A percentile compares a stretch with the other conserved stretches of the same genome.
phyloP scores from a whole-genome alignment of 805 yeast genomes.

The Lachancea meyersii region DNA sequence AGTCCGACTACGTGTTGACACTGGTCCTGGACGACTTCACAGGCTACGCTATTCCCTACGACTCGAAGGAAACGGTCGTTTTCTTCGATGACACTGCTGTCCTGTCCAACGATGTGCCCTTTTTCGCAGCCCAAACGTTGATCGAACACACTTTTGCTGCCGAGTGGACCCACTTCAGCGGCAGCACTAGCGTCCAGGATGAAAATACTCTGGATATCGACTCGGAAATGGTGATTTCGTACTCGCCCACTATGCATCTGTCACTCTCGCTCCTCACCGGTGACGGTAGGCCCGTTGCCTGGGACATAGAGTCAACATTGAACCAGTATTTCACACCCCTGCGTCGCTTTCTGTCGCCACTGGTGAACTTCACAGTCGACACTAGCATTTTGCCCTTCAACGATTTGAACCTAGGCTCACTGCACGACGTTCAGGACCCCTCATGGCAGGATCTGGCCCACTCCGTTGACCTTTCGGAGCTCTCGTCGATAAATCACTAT shows the following conservation, averaged over 20 bases:
- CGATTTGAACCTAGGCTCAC: constrained; percentile 32
- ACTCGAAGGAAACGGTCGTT: constrained; percentile 34
- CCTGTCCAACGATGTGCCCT: constrained; percentile 57
- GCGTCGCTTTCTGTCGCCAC: constrained; percentile 43
- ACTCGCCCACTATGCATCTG: constrained; percentile 62
- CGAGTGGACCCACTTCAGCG: constrained; percentile 34
- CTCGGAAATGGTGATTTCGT: constrained; percentile 28
- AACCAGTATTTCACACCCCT: constrained; percentile 50
- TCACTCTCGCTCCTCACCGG: constrained; percentile 71
- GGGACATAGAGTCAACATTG: constrained; percentile 64
- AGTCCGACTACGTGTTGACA: constrained; percentile 24
- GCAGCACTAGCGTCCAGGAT: neutral
- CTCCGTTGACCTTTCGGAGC: constrained; percentile 76
- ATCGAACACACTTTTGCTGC: constrained; percentile 40
- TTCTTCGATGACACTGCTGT: constrained; percentile 36
- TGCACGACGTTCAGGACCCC: constrained; percentile 30
- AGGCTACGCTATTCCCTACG: constrained; percentile 40
- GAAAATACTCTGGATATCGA: constrained; percentile 2
- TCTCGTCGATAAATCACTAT: constrained; percentile 45
- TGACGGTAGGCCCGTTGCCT: constrained; percentile 54
- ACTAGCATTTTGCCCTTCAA: constrained; percentile 66
- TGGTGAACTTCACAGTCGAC: constrained; percentile 69
- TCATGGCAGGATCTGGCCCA: constrained; percentile 57
- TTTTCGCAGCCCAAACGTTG: constrained; percentile 48
- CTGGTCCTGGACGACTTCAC: constrained; percentile 38